Evolutionary conservation across 257 asterid genomes (phyloP), one percentile per base, ranked within the genome.

Genomic region (Solanum habrochaites): DNA sequence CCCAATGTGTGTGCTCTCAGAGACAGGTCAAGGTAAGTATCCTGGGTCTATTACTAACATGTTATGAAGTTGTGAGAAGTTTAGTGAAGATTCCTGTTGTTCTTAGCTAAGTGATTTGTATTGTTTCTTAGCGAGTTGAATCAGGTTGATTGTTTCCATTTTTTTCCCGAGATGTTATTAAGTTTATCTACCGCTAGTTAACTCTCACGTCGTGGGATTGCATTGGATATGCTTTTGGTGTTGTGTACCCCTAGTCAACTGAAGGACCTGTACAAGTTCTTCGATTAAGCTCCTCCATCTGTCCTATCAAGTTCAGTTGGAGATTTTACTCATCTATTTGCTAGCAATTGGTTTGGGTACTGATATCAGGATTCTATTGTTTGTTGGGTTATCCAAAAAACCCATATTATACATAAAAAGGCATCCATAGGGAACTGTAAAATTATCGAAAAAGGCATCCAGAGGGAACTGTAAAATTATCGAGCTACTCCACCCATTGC

Each of bases 1-100:
- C 77, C 99, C 99, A 27, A 96, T 96, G 99, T 91, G 91, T 86
- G 88, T 96, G 86, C 94, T 95, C 91, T 92, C 98, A 2, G 97
- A 95, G 89, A 43, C 95, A 35, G 89, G 83, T 90, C 96, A 94
- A 91, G 99, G 99, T 94, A 83, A 87, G 85, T 9, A 18, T 84
- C 49, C 60, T 31, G 82, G 86, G 82, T 74, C 81, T 45, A 18
- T 14, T 66, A 39, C 52, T 49, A 27, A 45, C 37, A 16, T 80
- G 67, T 80, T 74, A 67, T 8, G 21, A 47, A 47, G 43, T 14
- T 45, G 11, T 15, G 27, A 29, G 43, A 47, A 47, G 67, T 80
- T 80, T 47, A 35, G 32, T 80, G 85, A 80, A 16, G 67, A 25
- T 80, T 80, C 29, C 29, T 49, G 9, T 80, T 78, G 66, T 45